Conservation (phyloP, 257 asterid genomes). For the Pogostemon cablin region DNA sequence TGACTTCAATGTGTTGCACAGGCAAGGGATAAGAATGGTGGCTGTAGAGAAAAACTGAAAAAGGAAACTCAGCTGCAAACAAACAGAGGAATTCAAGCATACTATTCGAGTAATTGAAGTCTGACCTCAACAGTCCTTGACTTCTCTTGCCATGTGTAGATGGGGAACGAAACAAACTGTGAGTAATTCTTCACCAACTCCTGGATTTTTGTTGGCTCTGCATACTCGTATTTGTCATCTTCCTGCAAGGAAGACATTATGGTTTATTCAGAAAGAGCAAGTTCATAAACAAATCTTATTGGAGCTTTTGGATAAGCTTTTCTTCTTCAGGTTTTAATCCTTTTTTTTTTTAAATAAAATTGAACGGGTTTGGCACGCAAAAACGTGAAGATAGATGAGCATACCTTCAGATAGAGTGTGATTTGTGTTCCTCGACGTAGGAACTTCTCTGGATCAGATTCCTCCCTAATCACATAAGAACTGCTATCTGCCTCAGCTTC, state of each 20-base stretch:
- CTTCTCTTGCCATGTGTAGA: constrained; percentile 92
- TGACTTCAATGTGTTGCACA: neutral
- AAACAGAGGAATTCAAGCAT: constrained; percentile 4
- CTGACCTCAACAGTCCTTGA: constrained; percentile 89
- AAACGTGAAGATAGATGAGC: constrained; percentile 1
- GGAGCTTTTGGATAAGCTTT: neutral
- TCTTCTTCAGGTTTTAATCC: neutral
- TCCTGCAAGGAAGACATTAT: constrained; percentile 54
- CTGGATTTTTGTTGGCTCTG: constrained; percentile 85
- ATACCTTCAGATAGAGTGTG: constrained; percentile 91
- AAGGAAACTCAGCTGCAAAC: neutral
- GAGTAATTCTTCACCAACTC: constrained; percentile 94
- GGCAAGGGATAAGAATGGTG: neutral
- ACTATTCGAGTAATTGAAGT: constrained; percentile 14
- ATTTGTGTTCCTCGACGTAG: constrained; percentile 85
- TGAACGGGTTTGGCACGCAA: neutral
- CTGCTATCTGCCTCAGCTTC: constrained; percentile 92
- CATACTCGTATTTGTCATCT: constrained; percentile 88
- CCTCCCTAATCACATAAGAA: constrained; percentile 79
- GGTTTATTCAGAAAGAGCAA: neutral
- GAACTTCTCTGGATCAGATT: constrained; percentile 70
- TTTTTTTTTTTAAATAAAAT: neutral
- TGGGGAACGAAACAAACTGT: constrained; percentile 93
- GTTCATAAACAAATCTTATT: constrained; percentile 13
- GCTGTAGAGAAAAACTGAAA: neutral